Conservation (phyloP, 2,329 filamentous ascomycete genomes). For the Venturia asperata region DNA sequence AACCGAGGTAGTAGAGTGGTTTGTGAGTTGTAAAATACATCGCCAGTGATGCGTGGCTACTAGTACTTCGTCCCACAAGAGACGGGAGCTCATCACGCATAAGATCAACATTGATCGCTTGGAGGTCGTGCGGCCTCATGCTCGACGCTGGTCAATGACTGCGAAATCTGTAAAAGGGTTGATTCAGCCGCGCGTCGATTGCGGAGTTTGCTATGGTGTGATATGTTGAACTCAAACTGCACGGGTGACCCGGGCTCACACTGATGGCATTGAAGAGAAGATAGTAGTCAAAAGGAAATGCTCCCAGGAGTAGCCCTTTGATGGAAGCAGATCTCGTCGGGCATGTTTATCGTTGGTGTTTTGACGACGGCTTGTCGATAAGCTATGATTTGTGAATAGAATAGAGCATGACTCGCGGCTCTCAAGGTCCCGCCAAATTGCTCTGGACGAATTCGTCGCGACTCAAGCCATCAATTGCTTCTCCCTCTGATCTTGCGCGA, state of each 20-base stretch:
- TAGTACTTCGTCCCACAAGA: not conserved
- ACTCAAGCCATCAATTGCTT: not conserved
- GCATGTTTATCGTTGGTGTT: not conserved
- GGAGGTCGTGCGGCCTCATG: too few relatives aligned
- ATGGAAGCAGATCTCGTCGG: not conserved
- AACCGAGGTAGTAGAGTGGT: not conserved
- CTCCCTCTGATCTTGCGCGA: not conserved
- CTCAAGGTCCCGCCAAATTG: not conserved
- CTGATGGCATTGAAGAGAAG: too few relatives aligned
- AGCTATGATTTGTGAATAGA: too few relatives aligned
- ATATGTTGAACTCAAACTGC: too few relatives aligned
- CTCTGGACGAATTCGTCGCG: not conserved
- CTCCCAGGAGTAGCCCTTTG: not conserved
- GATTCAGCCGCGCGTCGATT: too few relatives aligned
- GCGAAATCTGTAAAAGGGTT: too few relatives aligned
- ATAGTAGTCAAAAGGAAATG: not conserved
- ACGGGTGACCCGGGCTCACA: too few relatives aligned
- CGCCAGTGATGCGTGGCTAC: too few relatives aligned
- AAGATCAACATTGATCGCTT: too few relatives aligned
- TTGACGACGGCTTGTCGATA: not conserved
- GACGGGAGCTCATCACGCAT: not conserved
- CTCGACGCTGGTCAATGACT: too few relatives aligned
- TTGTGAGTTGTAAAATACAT: not conserved
- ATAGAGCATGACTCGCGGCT: not conserved
- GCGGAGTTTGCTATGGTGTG: too few relatives aligned